These are phyloP conservation scores for Ophiostoma sp. DNA, from an alignment of 2,329 filamentous ascomycete genomes.

Conservation along the genomic window DNA sequence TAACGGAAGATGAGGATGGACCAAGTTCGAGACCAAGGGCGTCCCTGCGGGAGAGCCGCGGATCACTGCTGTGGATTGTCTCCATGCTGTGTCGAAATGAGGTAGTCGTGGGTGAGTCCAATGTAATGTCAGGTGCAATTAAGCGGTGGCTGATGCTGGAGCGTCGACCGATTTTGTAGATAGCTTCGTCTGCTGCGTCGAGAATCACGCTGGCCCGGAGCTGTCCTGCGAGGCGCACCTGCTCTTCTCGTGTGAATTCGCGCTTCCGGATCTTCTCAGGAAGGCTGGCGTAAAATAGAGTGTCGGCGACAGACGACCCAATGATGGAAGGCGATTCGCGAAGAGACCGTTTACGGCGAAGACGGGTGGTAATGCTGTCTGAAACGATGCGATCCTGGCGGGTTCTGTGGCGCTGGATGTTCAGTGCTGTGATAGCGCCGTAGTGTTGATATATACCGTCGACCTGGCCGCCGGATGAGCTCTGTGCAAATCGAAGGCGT, in stretches of 20 bases:
- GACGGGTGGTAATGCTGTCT: slow-evolving; percentile 33
- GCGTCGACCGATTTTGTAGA: slow-evolving; percentile 44
- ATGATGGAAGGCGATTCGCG: slow-evolving; percentile 27
- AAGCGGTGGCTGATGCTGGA: slow-evolving; percentile 34
- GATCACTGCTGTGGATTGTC: slow-evolving; percentile 14
- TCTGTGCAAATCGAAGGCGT: slow-evolving; percentile 59
- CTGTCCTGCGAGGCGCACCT: slow-evolving; percentile 52
- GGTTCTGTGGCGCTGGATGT: slow-evolving; percentile 31
- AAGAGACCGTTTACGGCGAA: slow-evolving; percentile 30
- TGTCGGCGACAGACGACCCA: slow-evolving; percentile 42
- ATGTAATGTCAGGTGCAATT: slow-evolving; percentile 29
- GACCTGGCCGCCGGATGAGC: slow-evolving; percentile 30
- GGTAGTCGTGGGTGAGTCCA: slow-evolving; percentile 24
- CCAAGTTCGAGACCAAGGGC: slow-evolving; percentile 15
- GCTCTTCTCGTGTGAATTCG: slow-evolving; percentile 68
- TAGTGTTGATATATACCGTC: slow-evolving; percentile 37
- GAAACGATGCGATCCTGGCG: slow-evolving; percentile 31
- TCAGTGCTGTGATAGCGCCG: slow-evolving; percentile 33
- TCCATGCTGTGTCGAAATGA: slow-evolving; percentile 25
- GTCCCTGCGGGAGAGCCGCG: slow-evolving; percentile 16
- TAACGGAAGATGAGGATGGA: neutral
- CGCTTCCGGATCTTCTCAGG: slow-evolving; percentile 67
- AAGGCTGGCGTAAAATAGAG: slow-evolving; percentile 62
- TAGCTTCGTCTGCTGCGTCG: slow-evolving; percentile 48
- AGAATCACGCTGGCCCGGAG: slow-evolving; percentile 37